Base-by-base conservation (phyloP, 164 flowering plant genomes). In the Aristolochia fimbriata region DNA sequence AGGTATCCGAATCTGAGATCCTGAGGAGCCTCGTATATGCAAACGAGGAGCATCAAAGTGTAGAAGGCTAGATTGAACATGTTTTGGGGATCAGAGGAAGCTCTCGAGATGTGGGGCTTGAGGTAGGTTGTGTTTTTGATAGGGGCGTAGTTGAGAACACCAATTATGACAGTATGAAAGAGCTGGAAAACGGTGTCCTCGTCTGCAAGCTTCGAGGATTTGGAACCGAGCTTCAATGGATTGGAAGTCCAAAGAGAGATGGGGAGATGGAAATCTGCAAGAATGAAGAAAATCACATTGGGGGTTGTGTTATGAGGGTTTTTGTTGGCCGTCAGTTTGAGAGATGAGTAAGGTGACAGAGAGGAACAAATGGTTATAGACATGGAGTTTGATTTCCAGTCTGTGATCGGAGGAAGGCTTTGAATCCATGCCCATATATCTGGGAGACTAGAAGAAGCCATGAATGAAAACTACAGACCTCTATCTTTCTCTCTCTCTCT, bases 221-320 rank as follows among this genome's bases (percentile, higher is more conserved):
- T 63, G 59, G 68, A 1, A 52, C 55, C 68, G 61, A 65, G 47
- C 56, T 70, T 69, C 61, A 82, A 57, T 9, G 81, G 66, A 55
- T 79, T 85, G 19, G 98, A 92, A 45, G 81, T 71, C 98, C 96
- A 92, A 37, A 92, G 93, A 62, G 75, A 61, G 69, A 88, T 47
- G 13, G 86, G 78, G 43, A 77, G 47, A n/a, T 68, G 78, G 68
- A 80, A 72, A 77, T 80, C 74, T 21, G 84, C 89, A 17, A 66
- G 3, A 30, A 91, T 72, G n/a, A 88, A 78, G 66, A 85, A 80
- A 51, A 60, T 62, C 25, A 85, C 6, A 8, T 60, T 66, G 1
- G 72, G 63, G 41, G 17, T 55, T 25, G 47, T 59, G 71, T 80
- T 63, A 23, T 72, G 67, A 24, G 15, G 55, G 75, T 46, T 67